Evolutionary conservation across 2,329 filamentous ascomycete genomes (phyloP).

Genomic region (Verticillium zaregamsianum): DNA sequence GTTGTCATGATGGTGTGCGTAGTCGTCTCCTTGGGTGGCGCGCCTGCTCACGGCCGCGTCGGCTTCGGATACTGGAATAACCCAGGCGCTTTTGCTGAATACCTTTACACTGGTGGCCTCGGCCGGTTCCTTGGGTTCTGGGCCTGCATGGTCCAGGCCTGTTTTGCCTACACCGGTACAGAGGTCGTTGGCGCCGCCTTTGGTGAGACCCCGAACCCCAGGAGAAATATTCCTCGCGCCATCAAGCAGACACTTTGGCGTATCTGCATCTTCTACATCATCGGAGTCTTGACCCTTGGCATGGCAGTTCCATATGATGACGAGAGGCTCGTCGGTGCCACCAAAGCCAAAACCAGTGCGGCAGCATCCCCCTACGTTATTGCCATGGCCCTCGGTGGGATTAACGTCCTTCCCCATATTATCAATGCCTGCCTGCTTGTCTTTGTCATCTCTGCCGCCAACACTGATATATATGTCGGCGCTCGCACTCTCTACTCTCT

Average conservation of each 20-base stretch:
- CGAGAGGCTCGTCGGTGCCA: conserved; percentile 6
- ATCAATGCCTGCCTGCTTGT: conserved; percentile 19
- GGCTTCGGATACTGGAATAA: conserved; percentile 40
- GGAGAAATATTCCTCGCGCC: conserved; percentile 17
- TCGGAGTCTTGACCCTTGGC: conserved; percentile 16
- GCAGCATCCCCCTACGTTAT: conserved; percentile 22
- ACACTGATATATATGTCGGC: conserved; percentile 26
- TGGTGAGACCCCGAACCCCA: conserved; percentile 28
- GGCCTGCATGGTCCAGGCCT: conserved; percentile 34
- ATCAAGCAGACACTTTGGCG: conserved; percentile 20
- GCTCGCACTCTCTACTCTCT: conserved; percentile 35
- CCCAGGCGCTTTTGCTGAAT: conserved; percentile 36
- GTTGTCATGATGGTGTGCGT: conserved; percentile 32
- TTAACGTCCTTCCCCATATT: conserved; percentile 15
- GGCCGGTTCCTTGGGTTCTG: conserved; percentile 36
- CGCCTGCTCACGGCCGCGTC: conserved; percentile 27
- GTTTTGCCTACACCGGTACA: conserved; percentile 49
- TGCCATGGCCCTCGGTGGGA: conserved; percentile 14
- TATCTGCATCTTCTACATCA: conserved; percentile 19
- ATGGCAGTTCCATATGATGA: conserved; percentile 20
- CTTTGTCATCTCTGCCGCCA: conserved; percentile 16
- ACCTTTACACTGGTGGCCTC: conserved; percentile 23
- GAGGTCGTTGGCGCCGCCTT: conserved; percentile 75
- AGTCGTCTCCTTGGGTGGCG: conserved; percentile 34
- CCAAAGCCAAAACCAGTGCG: conserved; percentile 18